Percentiles rank a stretch among this genome's conserved stretches.
Evolutionary conservation across 1,284 basidiomycete species (phyloP).

Genomic region (Tausonia pullulans): DNA sequence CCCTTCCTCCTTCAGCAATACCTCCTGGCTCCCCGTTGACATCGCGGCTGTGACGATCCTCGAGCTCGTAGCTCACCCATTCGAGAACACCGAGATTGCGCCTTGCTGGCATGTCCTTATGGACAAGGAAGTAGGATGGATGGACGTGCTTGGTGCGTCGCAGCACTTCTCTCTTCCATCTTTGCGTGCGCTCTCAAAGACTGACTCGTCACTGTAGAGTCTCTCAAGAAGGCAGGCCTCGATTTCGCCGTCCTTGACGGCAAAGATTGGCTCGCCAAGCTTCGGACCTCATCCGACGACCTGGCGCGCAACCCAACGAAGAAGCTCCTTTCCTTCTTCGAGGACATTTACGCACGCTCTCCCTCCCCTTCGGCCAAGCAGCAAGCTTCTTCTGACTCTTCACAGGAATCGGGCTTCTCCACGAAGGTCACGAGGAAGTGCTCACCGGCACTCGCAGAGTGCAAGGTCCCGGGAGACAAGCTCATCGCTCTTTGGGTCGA

Average conservation of each 20-base stretch:
- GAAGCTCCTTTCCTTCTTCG: conserved; percentile 41
- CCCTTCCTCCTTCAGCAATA: conserved; percentile 39
- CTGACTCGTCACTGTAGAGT: conserved; percentile 24
- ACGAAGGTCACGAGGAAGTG: no score
- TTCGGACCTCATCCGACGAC: conserved; percentile 38
- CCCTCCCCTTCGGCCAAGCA: not conserved
- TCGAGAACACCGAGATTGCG: conserved; percentile 19
- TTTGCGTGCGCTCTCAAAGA: no score
- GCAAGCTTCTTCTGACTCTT: no score
- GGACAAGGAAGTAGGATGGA: conserved; percentile 35
- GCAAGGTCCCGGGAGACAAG: no score
- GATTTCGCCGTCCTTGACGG: conserved; percentile 60
- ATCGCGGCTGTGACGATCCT: conserved; percentile 43
- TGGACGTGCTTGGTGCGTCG: conserved; percentile 42
- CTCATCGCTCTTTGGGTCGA: no score
- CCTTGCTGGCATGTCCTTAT: conserved; percentile 62
- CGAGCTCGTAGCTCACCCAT: conserved; percentile 37
- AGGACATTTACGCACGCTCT: conserved; percentile 9
- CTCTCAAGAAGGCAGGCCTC: conserved; percentile 53
- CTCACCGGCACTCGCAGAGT: no score
- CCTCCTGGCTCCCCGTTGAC: conserved; percentile 51
- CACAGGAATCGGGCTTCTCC: no score
- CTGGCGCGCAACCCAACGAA: conserved; percentile 42
- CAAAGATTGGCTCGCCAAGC: conserved; percentile 42
- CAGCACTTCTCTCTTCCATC: no score